Evolutionary conservation across 805 yeast genomes (phyloP), one percentile per base, ranked within the genome.

Genomic region (Wickerhamomyces queroliae): DNA sequence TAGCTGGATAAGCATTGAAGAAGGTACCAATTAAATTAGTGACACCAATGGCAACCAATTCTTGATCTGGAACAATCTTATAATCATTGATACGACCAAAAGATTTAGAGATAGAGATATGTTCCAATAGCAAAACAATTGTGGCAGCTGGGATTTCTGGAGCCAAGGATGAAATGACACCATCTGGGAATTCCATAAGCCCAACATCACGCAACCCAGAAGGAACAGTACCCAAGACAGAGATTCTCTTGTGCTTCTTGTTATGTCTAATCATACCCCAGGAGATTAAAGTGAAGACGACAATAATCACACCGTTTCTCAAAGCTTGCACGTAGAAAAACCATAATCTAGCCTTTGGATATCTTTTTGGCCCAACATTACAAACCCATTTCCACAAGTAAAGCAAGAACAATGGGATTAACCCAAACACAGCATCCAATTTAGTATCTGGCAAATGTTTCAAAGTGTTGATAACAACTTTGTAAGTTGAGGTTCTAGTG

Each of bases 51-150:
- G 97, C 96, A 55, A 90, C 75, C 40, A 90, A 74, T 62, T 90
- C 97, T 69, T 90, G 97, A 64, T 90, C 91, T 36, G 97, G 96
- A 43, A 81, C 76, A 52, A 90, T 82, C 53, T 86, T 87, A 64
- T 90, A 90, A 59, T 87, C 95, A 58, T 90, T 89, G 49, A 89
- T 67, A 63, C 97, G 76, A 40, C 96, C 97, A 56, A 90, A 90
- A 1, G 96, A 87, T 62, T 89, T 90, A 38, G 97, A 72, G 51
- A 90, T 90, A 38, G 97, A 89, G 57, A 90, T 90, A 61, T 90
- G 97, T 62, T 90, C 97, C 50, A 90, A 70, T 47, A 90, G 73
- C 52, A 90, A 70, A 44, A 90, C 80, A 50, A 90, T 83, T 17
- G 81, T 74, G 13, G 96, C 83, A 35, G 90, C 91, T 8, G 97